Evolutionary conservation across 192 early-diverging fungal genomes (phyloP), one percentile per base, ranked within the genome.

Genomic region (Coemansia sp.): DNA sequence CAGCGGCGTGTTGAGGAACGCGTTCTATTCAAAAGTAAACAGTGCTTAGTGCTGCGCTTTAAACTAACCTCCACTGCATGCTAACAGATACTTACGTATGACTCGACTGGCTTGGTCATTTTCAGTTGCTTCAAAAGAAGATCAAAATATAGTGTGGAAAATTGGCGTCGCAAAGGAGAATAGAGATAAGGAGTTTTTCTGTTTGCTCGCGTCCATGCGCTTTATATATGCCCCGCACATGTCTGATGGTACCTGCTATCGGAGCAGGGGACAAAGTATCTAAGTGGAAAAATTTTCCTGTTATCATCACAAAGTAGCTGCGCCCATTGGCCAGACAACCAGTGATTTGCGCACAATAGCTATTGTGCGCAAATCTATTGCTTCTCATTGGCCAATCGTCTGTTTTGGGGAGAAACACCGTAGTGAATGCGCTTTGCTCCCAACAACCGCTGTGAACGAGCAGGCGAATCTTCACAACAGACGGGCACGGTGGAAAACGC

Each of bases 1-100:
- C 66, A 99, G 90, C 57, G 95, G 62, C 51, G 86, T 90, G 89
- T 99, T 97, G 54, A 99, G 88, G 66, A 73, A 79, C 67, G 76
- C 68, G 83, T 93, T 93, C 86, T 86, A 88, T 25, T 59, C 2
- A 6, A 0, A 32, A 6, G 29, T 32, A 32, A 32, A 32, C 29
- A 32, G 29, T 6, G 6, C 4, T 32, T 32, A 32, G 29, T 32
- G 38, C 2, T 22, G 51, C 10, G n/a, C 10, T 38, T 19, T 19
- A 24, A 23, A 14, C 4, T 19, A 29, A 14, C 29, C 5, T 51
- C 1, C 6, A 27, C 19, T 7, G 14, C 35, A 14, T 9, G 25
- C 29, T 32, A 32, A 24, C 21, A 52, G 9, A 19, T 32, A 76
- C 75, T 67, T 76, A 76, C 74, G 51, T 72, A 77, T 14, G 66